Base-by-base conservation (phyloP, 2,329 filamentous ascomycete species). In the Eurotiales sp. region DNA sequence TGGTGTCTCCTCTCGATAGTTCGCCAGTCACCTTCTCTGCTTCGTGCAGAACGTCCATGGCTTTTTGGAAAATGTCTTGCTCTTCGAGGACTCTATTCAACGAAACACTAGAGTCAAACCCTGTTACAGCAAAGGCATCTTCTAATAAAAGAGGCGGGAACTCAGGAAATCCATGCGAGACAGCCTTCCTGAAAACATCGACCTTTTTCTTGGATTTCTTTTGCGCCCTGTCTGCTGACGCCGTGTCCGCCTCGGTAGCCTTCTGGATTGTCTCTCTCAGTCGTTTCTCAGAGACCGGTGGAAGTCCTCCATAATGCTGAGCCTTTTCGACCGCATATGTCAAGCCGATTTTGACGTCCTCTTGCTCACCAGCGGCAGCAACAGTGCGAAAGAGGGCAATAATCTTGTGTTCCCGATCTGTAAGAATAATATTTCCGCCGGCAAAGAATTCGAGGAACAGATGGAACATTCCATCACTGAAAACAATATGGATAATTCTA, bases 391-490 rank as follows among this genome's bases (percentile, higher is more conserved):
- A 76, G 17, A 99, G 73, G 0, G 87, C 84, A 30, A 97, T 68
- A 50, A 97, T 91, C 56, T 86, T 93, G 47, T 91, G 75, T 21
- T 95, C 85, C 46, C 79, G 80, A 65, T 97, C 90, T 2, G 93
- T 96, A 48, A 99, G 77, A 55, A 99, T 89, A 55, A 99, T 86
- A 66, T 99, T 99, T 41, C 93, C 93, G 47, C 88, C 88, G 1
- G 93, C 92, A 66, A 96, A 99, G 73, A 99, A 99, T 72, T 99
- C 93, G 23, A 99, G 75, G 66, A 90, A 96, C 19, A 99, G 70
- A 37, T 86, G 80, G 66, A 95, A 96, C 59, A 85, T 80, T 10
- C 93, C 93, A 75, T 97, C 90, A 60, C 88, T 95, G 67, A 99
- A 96, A 61, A 87, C 81, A 49, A 99, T 84, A 67, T 97, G 90